These are phyloP conservation scores for Acanthamoeba culbertsoni DNA, from an alignment of 208 protist species.

Conservation along the genomic window DNA sequence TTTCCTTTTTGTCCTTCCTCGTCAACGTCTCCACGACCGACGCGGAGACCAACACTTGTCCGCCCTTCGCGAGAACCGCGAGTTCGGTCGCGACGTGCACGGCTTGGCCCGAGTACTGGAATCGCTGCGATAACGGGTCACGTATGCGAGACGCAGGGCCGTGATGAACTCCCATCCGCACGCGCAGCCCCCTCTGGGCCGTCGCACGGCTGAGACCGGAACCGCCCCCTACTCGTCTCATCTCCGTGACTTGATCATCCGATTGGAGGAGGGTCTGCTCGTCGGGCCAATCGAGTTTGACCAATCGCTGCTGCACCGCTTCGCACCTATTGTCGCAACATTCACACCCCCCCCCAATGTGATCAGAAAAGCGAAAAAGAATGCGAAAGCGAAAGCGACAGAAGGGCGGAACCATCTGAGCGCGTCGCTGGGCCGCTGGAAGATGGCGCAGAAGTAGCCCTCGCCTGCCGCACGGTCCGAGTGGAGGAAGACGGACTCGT, in stretches of 20 bases:
- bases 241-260: too few relatives aligned
- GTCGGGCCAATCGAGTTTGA: conserved; percentile 55
- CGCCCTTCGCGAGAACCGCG: conserved; percentile 42
- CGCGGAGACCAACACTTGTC: conserved; percentile 62
- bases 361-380: not conserved
- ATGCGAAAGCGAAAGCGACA: too few relatives aligned
- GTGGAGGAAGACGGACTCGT: conserved; percentile 59
- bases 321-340: too few relatives aligned
- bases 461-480: not conserved
- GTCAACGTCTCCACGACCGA: not conserved
- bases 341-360: too few relatives aligned
- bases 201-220: not conserved
- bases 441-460: conserved; percentile 57
- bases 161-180: conserved; percentile 68
- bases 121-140: conserved; percentile 61
- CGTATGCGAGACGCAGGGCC: conserved; percentile 41
- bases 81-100: conserved; percentile 71
- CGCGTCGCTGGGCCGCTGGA: not conserved
- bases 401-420: conserved; percentile 52
- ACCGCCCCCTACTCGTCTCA: too few relatives aligned
- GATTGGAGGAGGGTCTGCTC: too few relatives aligned
- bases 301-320: conserved; percentile 44
- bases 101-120: conserved; percentile 73
- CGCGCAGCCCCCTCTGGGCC: conserved; percentile 66
- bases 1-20: too few relatives aligned